Evolutionary conservation across 1,139 yeast genomes (phyloP), one percentile per base, ranked within the genome.

Genomic region (Hyphopichia fennica): DNA sequence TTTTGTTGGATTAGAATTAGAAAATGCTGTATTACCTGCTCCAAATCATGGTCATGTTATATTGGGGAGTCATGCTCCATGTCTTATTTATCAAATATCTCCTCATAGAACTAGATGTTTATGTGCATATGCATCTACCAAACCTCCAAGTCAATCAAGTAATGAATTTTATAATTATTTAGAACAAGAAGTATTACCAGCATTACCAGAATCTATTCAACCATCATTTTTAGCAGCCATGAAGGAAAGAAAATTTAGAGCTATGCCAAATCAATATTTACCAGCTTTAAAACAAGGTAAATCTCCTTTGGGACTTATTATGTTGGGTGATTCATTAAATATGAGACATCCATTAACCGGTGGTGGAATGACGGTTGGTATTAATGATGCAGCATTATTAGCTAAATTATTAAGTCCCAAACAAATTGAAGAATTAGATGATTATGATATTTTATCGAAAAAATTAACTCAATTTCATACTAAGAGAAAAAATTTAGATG

Each of bases 271-370:
- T 65, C 96, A 95, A 57, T 93, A 81, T 65, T 72, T 93, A 44
- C 81, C 96, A 8, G 97, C 97, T 0, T 72, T 79, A 46, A 72
- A 76, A 39, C 78, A 73, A 51, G 74, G 73, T 14, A 81, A 79
- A 53, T 72, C 72, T 16, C 75, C 80, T 38, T 82, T 82, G 14
- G 99, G 99, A n/a, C 69, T 90, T 42, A 72, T 93, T 35, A 75
- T 93, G 53, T 62, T 93, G 37, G 99, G 99, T 34, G 99, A 93
- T 61, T 89, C 99, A 2, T 75, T 91, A 57, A 93, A 93, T 63
- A 93, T 93, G 97, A 80, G 99, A 60, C 99, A 93, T 63, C 99
- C 99, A 16, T 76, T 93, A 49, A 93, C 99, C 1, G 99, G 99
- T 37, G 99, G 99, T 45, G 99, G 99, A 46, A 93, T 93, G 99